Conservation (phyloP, 2,329 filamentous ascomycete genomes). For the Microcyclospora tardicrescens region DNA sequence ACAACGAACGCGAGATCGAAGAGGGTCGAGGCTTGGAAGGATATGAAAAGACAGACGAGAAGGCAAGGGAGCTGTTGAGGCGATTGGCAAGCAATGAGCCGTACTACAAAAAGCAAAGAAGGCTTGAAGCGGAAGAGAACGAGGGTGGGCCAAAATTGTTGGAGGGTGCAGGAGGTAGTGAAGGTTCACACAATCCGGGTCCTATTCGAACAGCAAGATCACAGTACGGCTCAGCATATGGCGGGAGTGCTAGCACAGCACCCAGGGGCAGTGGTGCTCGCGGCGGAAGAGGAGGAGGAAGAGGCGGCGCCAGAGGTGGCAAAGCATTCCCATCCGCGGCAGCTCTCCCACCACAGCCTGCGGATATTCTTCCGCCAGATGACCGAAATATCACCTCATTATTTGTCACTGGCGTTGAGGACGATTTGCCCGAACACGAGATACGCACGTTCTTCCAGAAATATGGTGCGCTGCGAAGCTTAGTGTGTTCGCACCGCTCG, state of each 20-base stretch:
- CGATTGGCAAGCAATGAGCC: slow-evolving; percentile 84
- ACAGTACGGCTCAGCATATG: slow-evolving; percentile 20
- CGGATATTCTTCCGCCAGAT: slow-evolving; percentile 73
- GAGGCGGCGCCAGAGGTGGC: slow-evolving; percentile 35
- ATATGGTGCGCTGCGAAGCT: slow-evolving; percentile 78
- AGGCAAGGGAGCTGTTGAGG: slow-evolving; percentile 75
- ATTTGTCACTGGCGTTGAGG: slow-evolving; percentile 89
- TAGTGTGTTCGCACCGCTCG: slow-evolving; percentile 92
- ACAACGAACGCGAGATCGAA: slow-evolving; percentile 90
- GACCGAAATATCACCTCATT: slow-evolving; percentile 83
- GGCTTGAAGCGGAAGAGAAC: slow-evolving; percentile 49
- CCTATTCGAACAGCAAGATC: slow-evolving; percentile 60
- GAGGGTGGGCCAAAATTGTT: slow-evolving; percentile 30
- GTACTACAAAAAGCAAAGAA: slow-evolving; percentile 79
- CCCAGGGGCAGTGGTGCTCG: slow-evolving; percentile 15
- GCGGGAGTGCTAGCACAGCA: slow-evolving; percentile 8
- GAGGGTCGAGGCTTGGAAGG: slow-evolving; percentile 79
- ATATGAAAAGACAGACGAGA: slow-evolving; percentile 95
- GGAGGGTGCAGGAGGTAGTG: slow-evolving; percentile 25
- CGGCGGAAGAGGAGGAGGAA: slow-evolving; percentile 27
- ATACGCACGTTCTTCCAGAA: slow-evolving; percentile 80
- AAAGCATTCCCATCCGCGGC: slow-evolving; percentile 56
- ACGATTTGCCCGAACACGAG: slow-evolving; percentile 86
- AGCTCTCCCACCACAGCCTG: slow-evolving; percentile 63
- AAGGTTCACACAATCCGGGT: slow-evolving; percentile 39